phyloP scores from a whole-genome alignment of 2,329 filamentous ascomycete species.

The Verticillium nonalfalfae region DNA sequence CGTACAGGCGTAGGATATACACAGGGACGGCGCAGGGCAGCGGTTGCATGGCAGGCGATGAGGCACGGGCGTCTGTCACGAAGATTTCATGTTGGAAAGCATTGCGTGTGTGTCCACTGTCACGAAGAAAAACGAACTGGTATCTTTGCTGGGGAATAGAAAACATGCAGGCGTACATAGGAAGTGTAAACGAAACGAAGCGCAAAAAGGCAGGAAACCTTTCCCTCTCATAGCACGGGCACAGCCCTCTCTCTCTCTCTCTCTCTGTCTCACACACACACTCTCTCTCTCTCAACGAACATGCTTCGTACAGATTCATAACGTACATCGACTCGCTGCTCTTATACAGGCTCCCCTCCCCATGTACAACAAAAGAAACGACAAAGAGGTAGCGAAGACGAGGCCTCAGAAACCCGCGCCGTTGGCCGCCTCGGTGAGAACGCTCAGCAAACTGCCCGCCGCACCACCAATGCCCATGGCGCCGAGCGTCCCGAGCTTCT shows the following conservation, averaged over 20 bases:
- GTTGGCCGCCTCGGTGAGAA: constrained; percentile 50
- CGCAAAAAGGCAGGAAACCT: neutral
- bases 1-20: too few relatives aligned
- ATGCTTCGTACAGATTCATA: neutral
- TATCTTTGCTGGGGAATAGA: neutral
- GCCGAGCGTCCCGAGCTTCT: constrained; percentile 44
- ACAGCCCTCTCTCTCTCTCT: neutral
- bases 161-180: neutral
- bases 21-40: too few relatives aligned
- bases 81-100: neutral
- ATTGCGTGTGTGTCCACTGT: neutral
- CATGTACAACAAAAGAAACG: too few relatives aligned
- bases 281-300: neutral
- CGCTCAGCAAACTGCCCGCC: constrained; percentile 50
- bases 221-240: neutral
- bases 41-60: constrained; percentile 1
- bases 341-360: neutral
- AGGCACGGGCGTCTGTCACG: neutral
- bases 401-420: constrained; percentile 4
- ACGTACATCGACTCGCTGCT: neutral
- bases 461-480: constrained; percentile 56
- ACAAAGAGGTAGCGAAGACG: neutral
- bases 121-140: neutral
- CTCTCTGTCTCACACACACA: rapidly evolving
- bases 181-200: neutral